These are phyloP conservation scores for Plectosphaerella sp. DNA, from an alignment of 2,329 filamentous ascomycete genomes.

Conservation along the genomic window DNA sequence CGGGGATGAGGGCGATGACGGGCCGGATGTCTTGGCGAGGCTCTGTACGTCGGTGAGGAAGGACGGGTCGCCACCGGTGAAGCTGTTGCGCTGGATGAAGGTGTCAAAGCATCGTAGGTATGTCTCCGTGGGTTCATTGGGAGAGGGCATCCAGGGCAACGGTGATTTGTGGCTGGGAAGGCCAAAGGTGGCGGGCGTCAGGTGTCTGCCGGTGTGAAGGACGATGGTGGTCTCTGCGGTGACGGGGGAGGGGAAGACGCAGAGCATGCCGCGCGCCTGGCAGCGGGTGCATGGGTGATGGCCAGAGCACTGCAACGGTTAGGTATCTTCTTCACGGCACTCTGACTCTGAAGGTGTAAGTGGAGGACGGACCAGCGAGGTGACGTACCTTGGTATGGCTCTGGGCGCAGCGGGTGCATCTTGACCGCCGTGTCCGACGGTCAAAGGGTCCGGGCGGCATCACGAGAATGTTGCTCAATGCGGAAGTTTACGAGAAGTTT, in stretches of 20 bases:
- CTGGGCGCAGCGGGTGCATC: slow-evolving; percentile 21
- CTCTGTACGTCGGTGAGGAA: slow-evolving; percentile 16
- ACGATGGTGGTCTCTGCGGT: slow-evolving; percentile 10
- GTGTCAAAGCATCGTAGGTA: slow-evolving; percentile 24
- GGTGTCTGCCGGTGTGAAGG: slow-evolving; percentile 14
- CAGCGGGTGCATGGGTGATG: slow-evolving; percentile 23
- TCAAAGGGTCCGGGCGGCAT: slow-evolving; percentile 29
- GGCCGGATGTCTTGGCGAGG: slow-evolving; percentile 9
- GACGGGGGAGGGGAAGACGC: slow-evolving; percentile 12
- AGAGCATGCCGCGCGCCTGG: slow-evolving; percentile 15
- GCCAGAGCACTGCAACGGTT: slow-evolving; percentile 24
- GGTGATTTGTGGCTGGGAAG: background rate
- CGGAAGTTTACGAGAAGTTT: background rate
- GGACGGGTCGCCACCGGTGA: slow-evolving; percentile 9
- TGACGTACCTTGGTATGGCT: slow-evolving; percentile 27
- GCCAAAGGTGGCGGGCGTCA: slow-evolving; percentile 3
- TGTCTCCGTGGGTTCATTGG: slow-evolving; percentile 8
- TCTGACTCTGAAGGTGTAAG: background rate
- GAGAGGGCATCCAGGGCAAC: slow-evolving; percentile 1
- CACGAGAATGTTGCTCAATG: background rate
- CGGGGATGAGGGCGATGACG: slow-evolving; percentile 1
- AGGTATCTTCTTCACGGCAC: background rate
- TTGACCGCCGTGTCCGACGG: slow-evolving; percentile 21
- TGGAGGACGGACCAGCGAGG: background rate
- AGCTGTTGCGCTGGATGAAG: slow-evolving; percentile 21